A percentile compares a stretch with the other conserved stretches of the same genome.
Conservation (phyloP, 495 filamentous ascomycete species). For the Chlorociboria aeruginascens region DNA sequence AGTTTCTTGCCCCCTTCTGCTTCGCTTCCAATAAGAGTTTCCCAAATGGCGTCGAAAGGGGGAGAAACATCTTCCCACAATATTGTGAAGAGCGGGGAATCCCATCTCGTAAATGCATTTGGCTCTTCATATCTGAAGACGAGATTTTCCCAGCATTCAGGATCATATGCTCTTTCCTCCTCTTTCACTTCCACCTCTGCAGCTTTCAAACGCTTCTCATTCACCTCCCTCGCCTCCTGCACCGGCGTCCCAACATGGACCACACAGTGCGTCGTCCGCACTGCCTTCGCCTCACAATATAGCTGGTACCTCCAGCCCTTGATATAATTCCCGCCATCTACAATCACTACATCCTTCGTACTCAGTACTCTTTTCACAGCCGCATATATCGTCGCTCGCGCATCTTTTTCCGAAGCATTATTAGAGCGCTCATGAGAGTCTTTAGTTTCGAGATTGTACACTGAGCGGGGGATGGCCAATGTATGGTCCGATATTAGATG, state of each 20-base stretch:
- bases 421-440: constrained; percentile 38
- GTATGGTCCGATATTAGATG: constrained; percentile 57
- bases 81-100: constrained; percentile 85
- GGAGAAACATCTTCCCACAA: constrained; percentile 65
- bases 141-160: constrained; percentile 76
- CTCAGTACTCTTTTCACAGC: constrained; percentile 75
- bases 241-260: constrained; percentile 72
- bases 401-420: constrained; percentile 72
- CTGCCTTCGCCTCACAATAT: constrained; percentile 85
- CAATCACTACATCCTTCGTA: constrained; percentile 72
- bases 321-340: constrained; percentile 92
- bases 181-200: constrained; percentile 20
- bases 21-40: constrained; percentile 50
- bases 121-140: constrained; percentile 95
- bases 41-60: constrained; percentile 62
- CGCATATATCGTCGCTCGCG: constrained; percentile 72
- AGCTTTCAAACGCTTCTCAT: constrained; percentile 30
- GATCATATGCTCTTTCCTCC: constrained; percentile 45
- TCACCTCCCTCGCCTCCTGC: constrained; percentile 54
- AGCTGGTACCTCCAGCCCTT: constrained; percentile 96
- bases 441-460: constrained; percentile 45
- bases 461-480: constrained; percentile 46
- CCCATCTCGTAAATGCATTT: constrained; percentile 89
- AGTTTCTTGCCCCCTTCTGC: constrained; percentile 30
- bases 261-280: constrained; percentile 70